Evolutionary conservation across 2,329 filamentous ascomycete species (phyloP).

Genomic region (Hirsutella rhossiliensis): DNA sequence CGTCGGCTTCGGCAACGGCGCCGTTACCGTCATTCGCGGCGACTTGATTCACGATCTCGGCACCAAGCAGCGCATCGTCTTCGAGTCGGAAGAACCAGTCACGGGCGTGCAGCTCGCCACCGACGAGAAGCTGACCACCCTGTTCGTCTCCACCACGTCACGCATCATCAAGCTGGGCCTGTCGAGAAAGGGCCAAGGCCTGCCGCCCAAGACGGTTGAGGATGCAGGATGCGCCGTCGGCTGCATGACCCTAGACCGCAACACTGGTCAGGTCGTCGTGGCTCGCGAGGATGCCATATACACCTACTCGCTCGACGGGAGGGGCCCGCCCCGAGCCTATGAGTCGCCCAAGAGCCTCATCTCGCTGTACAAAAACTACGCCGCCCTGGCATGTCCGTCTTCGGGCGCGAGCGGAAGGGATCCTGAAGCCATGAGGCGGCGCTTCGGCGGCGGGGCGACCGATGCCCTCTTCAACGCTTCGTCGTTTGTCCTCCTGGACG

Average conservation of each 20-base stretch:
- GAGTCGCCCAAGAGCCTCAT: slow-evolving; percentile 82
- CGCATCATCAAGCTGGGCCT: slow-evolving; percentile 79
- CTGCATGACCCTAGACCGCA: slow-evolving; percentile 81
- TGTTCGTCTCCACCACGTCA: slow-evolving; percentile 87
- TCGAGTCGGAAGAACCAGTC: slow-evolving; percentile 92
- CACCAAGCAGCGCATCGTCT: slow-evolving; percentile 85
- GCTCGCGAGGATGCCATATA: slow-evolving; percentile 92
- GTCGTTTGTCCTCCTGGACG: slow-evolving; percentile 84
- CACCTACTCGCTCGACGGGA: slow-evolving; percentile 75
- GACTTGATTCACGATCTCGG: slow-evolving; percentile 93
- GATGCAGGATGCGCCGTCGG: slow-evolving; percentile 85
- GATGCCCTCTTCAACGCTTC: slow-evolving; percentile 79
- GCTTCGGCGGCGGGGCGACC: slow-evolving; percentile 56
- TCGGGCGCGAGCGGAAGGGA: slow-evolving; percentile 37
- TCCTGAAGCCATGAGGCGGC: slow-evolving; percentile 51
- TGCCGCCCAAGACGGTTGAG: slow-evolving; percentile 78
- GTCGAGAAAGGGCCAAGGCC: slow-evolving; percentile 77
- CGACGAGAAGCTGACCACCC: slow-evolving; percentile 52
- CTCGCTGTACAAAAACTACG: slow-evolving; percentile 70
- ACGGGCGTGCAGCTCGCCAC: slow-evolving; percentile 73
- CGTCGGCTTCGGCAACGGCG: slow-evolving; percentile 89
- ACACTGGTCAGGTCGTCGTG: slow-evolving; percentile 77
- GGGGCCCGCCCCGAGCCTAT: slow-evolving; percentile 80
- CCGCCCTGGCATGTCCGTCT: slow-evolving; percentile 74
- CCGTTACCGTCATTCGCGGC: slow-evolving; percentile 84